Base-by-base conservation (phyloP, 2,329 filamentous ascomycete species). In the Aspergillus proliferans region DNA sequence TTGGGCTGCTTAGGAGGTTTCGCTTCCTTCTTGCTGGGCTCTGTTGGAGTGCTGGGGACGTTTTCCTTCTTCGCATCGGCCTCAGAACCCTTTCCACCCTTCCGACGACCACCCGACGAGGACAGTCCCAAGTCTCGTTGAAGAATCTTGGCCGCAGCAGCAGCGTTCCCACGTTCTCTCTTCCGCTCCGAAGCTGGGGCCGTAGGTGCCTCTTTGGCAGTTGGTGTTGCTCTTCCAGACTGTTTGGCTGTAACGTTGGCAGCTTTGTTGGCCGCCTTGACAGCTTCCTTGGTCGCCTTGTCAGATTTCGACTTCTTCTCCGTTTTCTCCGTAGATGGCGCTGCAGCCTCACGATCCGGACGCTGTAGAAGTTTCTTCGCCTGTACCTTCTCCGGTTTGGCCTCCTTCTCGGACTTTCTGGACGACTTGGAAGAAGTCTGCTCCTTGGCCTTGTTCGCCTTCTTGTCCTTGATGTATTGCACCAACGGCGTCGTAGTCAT, bases 381-480 rank as follows among this genome's bases (percentile, higher is more conserved):
- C 47, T 71, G 71, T 2, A 68, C 58, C 47, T 71, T 70, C 40
- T 70, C 67, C 24, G 61, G 52, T 49, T 71, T 74, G n/a, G 56
- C 57, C 12, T 74, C 71, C 49, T 69, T 69, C 21, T 65, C 63
- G 7, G 65, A 62, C 24, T 64, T 62, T n/a, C 68, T 61, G 59
- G 83, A 61, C 1, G 65, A 64, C 43, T 67, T 69, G 19, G 57
- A 56, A 6, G 60, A 51, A 4, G 55, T 83, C 15, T 74, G 72
- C 41, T 87, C 86, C 68, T 86, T 90, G 47, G 78, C 78, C 62
- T 82, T 83, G 65, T 83, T 88, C 12, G 88, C 88, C 72, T 95
- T 96, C 72, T 94, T 95, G 67, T 96, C 91, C 56, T 87, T 87
- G 33, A 96, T 77, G 56, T 85, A 94, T 63, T 96, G 89, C 47